Evolutionary conservation across 192 early-diverging fungal species (phyloP).

Genomic region (Rhizophlyctis rosea): DNA sequence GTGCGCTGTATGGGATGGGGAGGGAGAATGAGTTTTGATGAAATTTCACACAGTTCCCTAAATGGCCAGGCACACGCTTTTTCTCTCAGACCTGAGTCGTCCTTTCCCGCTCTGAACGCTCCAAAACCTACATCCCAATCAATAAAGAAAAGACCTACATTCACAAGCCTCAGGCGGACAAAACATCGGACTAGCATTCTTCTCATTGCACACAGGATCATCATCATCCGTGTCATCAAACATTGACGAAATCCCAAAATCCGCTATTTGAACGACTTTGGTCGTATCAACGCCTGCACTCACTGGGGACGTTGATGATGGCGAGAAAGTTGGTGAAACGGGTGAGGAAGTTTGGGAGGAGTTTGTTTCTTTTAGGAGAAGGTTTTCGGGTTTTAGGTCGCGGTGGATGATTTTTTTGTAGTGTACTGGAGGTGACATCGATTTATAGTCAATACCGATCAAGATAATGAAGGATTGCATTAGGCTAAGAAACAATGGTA

Average conservation of each 20-base stretch:
- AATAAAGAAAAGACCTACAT: too few relatives aligned
- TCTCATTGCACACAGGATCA: constrained; percentile 34
- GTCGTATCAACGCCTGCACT: neutral
- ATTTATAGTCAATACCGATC: neutral
- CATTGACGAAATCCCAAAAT: constrained; percentile 64
- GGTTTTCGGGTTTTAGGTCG: constrained; percentile 60
- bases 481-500: constrained; percentile 6
- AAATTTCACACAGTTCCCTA: neutral
- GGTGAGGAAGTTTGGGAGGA: too few relatives aligned
- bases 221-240: constrained; percentile 48
- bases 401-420: constrained; percentile 56
- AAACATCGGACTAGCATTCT: constrained; percentile 55
- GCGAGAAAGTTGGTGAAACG: too few relatives aligned
- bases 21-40: neutral
- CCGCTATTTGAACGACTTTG: constrained; percentile 50
- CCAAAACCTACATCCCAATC: too few relatives aligned
- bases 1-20: constrained; percentile 4
- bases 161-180: constrained; percentile 50
- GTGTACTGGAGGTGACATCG: constrained; percentile 41
- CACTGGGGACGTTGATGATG: too few relatives aligned
- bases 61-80: neutral
- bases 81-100: too few relatives aligned
- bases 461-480: neutral
- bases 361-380: constrained; percentile 39
- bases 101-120: too few relatives aligned